Evolutionary conservation across 371 early-diverging fungal genomes (phyloP).

Genomic region (Mortierella sp.): DNA sequence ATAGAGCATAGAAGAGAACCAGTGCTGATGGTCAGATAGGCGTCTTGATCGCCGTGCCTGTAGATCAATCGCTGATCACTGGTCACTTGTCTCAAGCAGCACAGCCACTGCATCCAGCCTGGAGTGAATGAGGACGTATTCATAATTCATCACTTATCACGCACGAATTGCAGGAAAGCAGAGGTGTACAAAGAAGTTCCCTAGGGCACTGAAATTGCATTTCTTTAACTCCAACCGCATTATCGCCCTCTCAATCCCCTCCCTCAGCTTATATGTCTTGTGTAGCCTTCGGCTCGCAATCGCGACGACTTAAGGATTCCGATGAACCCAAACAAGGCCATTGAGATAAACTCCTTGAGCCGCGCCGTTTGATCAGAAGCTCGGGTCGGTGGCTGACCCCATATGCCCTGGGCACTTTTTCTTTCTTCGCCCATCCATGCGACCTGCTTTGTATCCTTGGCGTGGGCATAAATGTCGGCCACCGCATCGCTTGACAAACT

Average conservation of each 20-base stretch:
- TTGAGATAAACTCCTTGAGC: not conserved
- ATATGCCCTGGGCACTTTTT: slow-evolving; percentile 2
- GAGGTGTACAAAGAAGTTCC: too few relatives aligned
- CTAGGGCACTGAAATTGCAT: too few relatives aligned
- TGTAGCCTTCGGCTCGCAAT: slow-evolving; percentile 7
- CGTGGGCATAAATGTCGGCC: not conserved
- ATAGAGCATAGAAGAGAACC: too few relatives aligned
- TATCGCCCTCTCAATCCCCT: not conserved
- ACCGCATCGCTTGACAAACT: not conserved
- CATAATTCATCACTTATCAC: too few relatives aligned
- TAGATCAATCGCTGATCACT: too few relatives aligned
- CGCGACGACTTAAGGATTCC: not conserved
- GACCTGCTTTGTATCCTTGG: not conserved
- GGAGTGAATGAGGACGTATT: not conserved
- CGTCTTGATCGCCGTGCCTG: too few relatives aligned
- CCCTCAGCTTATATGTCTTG: not conserved
- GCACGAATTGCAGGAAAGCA: too few relatives aligned
- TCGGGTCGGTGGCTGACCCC: slow-evolving; percentile 23
- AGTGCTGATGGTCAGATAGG: too few relatives aligned
- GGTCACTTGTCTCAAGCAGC: not conserved
- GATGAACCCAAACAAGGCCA: not conserved
- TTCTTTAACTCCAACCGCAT: not conserved
- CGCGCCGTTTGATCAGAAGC: not conserved
- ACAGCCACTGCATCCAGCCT: slow-evolving; percentile 4
- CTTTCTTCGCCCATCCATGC: not conserved